phyloP scores from a whole-genome alignment of 2,329 filamentous ascomycete species.

The Exserohilum rostratum region DNA sequence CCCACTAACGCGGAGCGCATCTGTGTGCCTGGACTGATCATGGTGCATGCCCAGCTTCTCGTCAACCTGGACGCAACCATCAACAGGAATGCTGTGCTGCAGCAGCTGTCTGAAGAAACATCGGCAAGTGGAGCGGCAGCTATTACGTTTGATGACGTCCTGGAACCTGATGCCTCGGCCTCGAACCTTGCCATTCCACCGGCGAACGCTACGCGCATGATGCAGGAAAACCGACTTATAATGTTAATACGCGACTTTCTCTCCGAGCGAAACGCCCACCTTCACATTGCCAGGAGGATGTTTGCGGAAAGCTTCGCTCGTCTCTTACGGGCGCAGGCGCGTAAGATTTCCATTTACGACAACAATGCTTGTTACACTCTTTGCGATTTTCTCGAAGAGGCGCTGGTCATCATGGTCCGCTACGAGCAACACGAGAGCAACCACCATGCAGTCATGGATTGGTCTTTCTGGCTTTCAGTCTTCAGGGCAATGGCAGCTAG shows the following conservation, averaged over 20 bases:
- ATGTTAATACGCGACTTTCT: conserved; percentile 83
- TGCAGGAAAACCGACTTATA: conserved; percentile 88
- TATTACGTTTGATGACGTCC: conserved; percentile 70
- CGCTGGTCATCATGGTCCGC: conserved; percentile 69
- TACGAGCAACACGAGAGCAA: conserved; percentile 58
- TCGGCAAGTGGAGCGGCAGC: conserved; percentile 53
- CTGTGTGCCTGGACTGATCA: conserved; percentile 76
- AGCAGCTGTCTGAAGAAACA: conserved; percentile 38
- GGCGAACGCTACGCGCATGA: conserved; percentile 74
- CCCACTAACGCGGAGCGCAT: conserved; percentile 62
- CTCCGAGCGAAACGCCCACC: conserved; percentile 62
- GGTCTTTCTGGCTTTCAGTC: conserved; percentile 84
- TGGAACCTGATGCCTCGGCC: conserved; percentile 70
- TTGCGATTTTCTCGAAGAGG: conserved; percentile 90
- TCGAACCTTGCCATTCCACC: conserved; percentile 67
- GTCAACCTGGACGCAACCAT: conserved; percentile 81
- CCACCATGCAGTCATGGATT: conserved; percentile 66
- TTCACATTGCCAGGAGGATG: conserved; percentile 65
- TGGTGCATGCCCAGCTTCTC: conserved; percentile 82
- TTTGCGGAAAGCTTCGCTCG: conserved; percentile 78
- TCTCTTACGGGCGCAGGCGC: conserved; percentile 74
- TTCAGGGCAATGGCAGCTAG: conserved; percentile 79
- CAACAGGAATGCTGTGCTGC: conserved; percentile 67
- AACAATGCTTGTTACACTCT: conserved; percentile 84
- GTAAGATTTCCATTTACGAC: conserved; percentile 79